Conservation (phyloP, 805 yeast genomes). For the Candida methanosorbosa region DNA sequence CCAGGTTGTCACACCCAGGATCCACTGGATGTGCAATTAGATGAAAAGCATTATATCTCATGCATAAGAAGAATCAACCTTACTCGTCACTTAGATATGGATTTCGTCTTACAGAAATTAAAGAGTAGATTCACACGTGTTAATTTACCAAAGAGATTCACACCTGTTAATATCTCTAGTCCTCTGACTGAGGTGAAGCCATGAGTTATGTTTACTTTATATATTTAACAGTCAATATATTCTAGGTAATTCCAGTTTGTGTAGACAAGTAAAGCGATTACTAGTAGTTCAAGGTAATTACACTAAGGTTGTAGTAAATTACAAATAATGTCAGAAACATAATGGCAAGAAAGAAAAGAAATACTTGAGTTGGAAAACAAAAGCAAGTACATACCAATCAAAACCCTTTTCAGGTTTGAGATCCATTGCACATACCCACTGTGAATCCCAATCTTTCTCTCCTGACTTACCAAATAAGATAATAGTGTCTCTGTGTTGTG, state of each 20-base stretch:
- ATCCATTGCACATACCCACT: background rate
- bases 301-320: too few relatives aligned
- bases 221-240: too few relatives aligned
- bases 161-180: conserved; percentile 81
- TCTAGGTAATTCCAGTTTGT: too few relatives aligned
- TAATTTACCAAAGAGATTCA: conserved; percentile 80
- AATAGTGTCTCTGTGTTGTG: background rate
- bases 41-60: conserved; percentile 92
- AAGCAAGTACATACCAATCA: too few relatives aligned
- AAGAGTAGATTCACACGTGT: conserved; percentile 80
- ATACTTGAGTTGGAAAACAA: too few relatives aligned
- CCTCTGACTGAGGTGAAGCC: conserved; percentile 8
- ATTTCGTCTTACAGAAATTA: conserved; percentile 73
- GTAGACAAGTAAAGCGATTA: too few relatives aligned
- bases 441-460: background rate
- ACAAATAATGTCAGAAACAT: background rate
- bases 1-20: conserved; percentile 99
- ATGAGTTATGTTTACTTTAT: too few relatives aligned
- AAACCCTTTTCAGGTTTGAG: too few relatives aligned
- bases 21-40: conserved; percentile 93
- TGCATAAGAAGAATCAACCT: conserved; percentile 87
- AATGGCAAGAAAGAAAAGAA: too few relatives aligned
- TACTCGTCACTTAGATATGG: conserved; percentile 91
- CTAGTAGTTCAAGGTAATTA: too few relatives aligned
- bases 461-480: conserved; percentile 3